phyloP scores from a whole-genome alignment of 345 rosid species.

The Crucihimalaya himalaica region DNA sequence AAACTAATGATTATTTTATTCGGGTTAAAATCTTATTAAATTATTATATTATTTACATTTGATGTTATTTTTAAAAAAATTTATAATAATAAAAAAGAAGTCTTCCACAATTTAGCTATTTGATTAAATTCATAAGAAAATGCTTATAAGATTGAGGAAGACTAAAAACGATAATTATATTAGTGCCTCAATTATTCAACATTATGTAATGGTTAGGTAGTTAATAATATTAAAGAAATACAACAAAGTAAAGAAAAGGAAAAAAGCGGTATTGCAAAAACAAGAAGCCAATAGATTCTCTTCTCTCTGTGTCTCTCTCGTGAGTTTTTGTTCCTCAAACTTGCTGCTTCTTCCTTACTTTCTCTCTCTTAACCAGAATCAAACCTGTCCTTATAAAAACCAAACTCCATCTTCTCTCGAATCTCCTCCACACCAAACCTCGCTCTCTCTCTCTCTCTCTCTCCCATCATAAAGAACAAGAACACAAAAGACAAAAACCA shows the following conservation, averaged over 20 bases:
- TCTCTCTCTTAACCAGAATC: constrained; percentile 31
- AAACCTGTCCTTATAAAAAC: constrained; percentile 37
- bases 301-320: background rate
- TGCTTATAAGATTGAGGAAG: background rate
- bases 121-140: background rate
- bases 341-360: constrained; percentile 22
- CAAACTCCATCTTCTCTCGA: constrained; percentile 19
- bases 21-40: no score
- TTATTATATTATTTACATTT: no score
- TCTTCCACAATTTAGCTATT: background rate
- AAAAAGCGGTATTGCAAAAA: constrained; percentile 33
- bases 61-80: background rate
- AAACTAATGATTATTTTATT: no score
- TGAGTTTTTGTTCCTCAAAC: constrained; percentile 26
- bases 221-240: constrained; percentile 14
- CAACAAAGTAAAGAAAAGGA: constrained; percentile 18
- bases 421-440: constrained; percentile 34
- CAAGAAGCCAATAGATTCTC: constrained; percentile 43
- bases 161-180: constrained; percentile 12
- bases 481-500: background rate
- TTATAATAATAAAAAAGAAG: background rate
- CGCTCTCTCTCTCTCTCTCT: constrained; percentile 15
- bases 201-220: constrained; percentile 31
- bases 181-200: constrained; percentile 32
- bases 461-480: background rate